These are phyloP conservation scores for Uncinocarpus reesii DNA, from an alignment of 2,329 filamentous ascomycete species.

Conservation along the genomic window DNA sequence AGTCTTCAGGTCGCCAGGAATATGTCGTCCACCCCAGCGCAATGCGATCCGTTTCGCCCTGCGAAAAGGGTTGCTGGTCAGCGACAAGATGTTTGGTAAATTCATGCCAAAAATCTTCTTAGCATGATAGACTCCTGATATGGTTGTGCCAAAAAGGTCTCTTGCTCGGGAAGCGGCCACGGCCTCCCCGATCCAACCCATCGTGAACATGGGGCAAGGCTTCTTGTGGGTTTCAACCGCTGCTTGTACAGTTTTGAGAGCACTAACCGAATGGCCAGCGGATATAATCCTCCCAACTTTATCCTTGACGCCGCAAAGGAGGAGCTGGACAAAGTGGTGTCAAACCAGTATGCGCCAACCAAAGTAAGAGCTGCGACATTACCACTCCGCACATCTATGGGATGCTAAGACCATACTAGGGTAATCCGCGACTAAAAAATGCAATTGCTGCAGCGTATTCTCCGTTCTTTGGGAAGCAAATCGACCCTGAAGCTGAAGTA, in stretches of 20 bases:
- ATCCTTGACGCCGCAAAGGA: conserved; percentile 84
- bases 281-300: conserved; percentile 88
- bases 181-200: conserved; percentile 53
- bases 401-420: conserved; percentile 34
- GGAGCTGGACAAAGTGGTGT: conserved; percentile 81
- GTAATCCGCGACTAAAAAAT: conserved; percentile 80
- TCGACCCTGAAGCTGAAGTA: conserved; percentile 86
- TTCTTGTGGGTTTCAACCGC: conserved; percentile 38
- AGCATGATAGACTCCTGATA: neutral
- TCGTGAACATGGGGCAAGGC: conserved; percentile 60
- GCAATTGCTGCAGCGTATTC: conserved; percentile 89
- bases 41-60: conserved; percentile 36
- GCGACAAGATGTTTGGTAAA: conserved; percentile 43
- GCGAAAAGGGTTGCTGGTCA: conserved; percentile 42
- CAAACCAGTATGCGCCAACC: conserved; percentile 97
- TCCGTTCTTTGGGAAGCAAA: conserved; percentile 67
- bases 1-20: conserved; percentile 20
- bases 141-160: conserved; percentile 38
- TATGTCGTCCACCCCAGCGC: conserved; percentile 33
- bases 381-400: neutral
- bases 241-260: neutral
- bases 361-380: conserved; percentile 42
- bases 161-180: conserved; percentile 59
- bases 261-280: conserved; percentile 32
- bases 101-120: too few species aligned